Evolutionary conservation across 345 rosid species (phyloP).

Genomic region (Aquilaria sinensis): DNA sequence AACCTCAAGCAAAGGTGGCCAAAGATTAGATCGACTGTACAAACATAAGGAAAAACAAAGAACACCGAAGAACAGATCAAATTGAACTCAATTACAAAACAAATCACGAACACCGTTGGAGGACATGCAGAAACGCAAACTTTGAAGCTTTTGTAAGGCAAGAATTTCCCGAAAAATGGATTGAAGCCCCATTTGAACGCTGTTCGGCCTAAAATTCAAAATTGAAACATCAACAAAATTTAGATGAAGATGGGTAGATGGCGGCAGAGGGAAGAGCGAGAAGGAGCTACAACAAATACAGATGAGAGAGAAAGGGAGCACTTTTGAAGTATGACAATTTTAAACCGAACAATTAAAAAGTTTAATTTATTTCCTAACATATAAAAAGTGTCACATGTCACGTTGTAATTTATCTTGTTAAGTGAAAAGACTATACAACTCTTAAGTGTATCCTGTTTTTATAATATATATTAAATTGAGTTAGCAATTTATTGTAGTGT

Average conservation of each 20-base stretch:
- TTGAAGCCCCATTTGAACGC: conserved; percentile 5
- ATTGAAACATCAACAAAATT: neutral
- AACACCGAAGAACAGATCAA: neutral
- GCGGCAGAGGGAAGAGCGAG: neutral
- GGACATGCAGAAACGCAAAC: neutral
- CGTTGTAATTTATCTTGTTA: too few species aligned
- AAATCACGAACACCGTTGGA: neutral
- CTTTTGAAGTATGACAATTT: too few species aligned
- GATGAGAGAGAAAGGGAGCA: conserved; percentile 5
- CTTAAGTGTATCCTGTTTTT: too few species aligned
- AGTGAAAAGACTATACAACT: too few species aligned
- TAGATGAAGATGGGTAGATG: neutral
- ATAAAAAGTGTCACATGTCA: too few species aligned
- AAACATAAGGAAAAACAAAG: neutral
- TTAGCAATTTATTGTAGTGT: too few species aligned
- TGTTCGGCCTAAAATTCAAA: neutral
- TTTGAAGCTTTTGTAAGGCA: neutral
- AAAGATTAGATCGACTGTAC: neutral
- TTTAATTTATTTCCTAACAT: too few species aligned
- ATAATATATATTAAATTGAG: too few species aligned
- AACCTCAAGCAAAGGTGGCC: conserved; percentile 1
- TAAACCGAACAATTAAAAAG: too few species aligned
- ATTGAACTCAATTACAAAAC: neutral
- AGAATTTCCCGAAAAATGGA: neutral
- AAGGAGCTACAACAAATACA: neutral